Conservation (phyloP, 805 yeast genomes). For the Yamadazyma philogaea region DNA sequence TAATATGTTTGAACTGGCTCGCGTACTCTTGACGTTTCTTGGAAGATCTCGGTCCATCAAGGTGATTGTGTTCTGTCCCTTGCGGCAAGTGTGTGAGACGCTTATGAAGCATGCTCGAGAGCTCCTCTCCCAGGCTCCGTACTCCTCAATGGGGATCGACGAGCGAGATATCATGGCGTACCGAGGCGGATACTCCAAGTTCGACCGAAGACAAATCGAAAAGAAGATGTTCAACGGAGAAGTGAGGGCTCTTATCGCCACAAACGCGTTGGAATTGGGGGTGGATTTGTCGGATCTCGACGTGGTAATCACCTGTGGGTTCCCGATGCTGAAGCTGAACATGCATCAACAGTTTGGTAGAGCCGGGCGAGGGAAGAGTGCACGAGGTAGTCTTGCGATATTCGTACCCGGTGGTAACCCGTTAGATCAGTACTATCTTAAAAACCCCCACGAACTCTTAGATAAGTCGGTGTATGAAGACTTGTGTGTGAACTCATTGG, state of each 20-base stretch:
- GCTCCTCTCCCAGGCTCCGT: conserved; percentile 42
- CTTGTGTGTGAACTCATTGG: conserved; percentile 36
- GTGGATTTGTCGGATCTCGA: conserved; percentile 92
- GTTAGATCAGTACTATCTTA: conserved; percentile 79
- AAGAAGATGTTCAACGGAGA: conserved; percentile 86
- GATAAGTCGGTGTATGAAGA: conserved; percentile 39
- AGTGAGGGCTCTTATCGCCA: conserved; percentile 82
- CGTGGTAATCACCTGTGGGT: conserved; percentile 89
- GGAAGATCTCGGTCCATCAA: conserved; percentile 54
- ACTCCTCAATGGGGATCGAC: conserved; percentile 33
- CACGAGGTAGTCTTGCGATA: conserved; percentile 77
- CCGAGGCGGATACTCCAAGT: conserved; percentile 89
- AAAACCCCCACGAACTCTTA: conserved; percentile 59
- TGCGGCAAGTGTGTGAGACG: conserved; percentile 80
- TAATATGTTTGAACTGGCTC: conserved; percentile 74
- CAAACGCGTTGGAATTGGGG: conserved; percentile 94
- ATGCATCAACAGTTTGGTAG: conserved; percentile 96
- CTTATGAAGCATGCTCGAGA: conserved; percentile 78
- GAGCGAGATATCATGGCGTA: conserved; percentile 79
- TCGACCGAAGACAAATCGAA: conserved; percentile 85
- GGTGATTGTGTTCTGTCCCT: conserved; percentile 87
- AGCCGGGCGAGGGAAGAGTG: conserved; percentile 78
- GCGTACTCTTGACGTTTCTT: conserved; percentile 63
- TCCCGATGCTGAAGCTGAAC: conserved; percentile 82
- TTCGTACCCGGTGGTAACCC: conserved; percentile 82